Base-by-base conservation (phyloP, 1,284 basidiomycete genomes). In the Ceratobasidium sp. region DNA sequence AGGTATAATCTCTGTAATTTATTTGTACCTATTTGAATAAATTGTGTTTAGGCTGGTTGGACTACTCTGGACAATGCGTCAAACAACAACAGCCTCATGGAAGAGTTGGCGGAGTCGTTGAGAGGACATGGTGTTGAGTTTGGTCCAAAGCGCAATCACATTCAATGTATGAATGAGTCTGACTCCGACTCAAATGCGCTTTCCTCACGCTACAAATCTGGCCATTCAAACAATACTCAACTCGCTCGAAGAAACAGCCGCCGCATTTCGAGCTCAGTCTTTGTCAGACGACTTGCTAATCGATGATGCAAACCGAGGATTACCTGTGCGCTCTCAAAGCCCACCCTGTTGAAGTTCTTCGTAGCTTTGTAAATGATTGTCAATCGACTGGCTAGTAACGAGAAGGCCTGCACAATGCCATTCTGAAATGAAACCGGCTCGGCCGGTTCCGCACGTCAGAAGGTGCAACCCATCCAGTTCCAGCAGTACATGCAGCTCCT, bases 21-120 rank as follows among this genome's bases (percentile, higher is more conserved):
- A 40, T 56, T 40, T 15, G 20, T 57, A 59, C 57, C 33, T 33
- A 33, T 50, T 33, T 42, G 15, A 54, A 17, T 54, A 56, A 20
- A 56, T 9, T 33, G n/a, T 44, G 12, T 62, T 5, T 64, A 76
- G 73, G 56, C 62, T 62, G 77, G 77, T n/a, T 61, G 12, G 33
- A 59, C 57, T 33, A 78, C 77, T 38, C 48, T 69, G 12, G 77
- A 78, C 59, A 78, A 78, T 44, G 67, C 77, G 2, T 70, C 67
- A 13, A 78, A 71, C 44, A 70, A 71, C 13, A 54, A 78, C 23
- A 78, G 54, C 7, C 40, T 78, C 13, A 78, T 78, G 77, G 40
- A 78, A 62, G 56, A 69, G 46, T 26, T 78, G 13, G 77, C 54
- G 3, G 48, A 38, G 10, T 33, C 33, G 20, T 40, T 78, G 13